Base-by-base conservation (phyloP, 2,329 filamentous ascomycete genomes). In the Microcyclospora tardicrescens region DNA sequence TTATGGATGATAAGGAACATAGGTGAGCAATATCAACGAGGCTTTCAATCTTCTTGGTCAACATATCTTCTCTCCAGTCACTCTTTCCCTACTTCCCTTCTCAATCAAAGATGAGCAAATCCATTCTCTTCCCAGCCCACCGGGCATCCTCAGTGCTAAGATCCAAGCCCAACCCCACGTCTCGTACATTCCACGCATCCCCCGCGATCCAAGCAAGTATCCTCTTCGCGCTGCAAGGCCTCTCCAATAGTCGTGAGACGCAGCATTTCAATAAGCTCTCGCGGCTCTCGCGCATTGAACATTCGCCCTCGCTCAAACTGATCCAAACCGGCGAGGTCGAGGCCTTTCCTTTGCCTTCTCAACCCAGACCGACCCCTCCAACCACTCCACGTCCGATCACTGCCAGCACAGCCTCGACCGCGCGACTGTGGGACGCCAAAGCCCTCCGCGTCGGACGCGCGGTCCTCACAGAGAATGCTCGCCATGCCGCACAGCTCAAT, bases 261-360 rank as follows among this genome's bases (percentile, higher is more conserved):
- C 51, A 54, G 34, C 52, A 57, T 44, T 52, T 57, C 44, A 52
- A 49, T 46, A 55, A 54, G 35, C 33, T 54, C 32, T 50, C 54
- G 28, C 40, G 40, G 6, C 51, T 57, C 11, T 29, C 45, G 5
- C 49, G 53, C 16, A 43, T 48, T 36, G 53, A 56, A 37, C 54
- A 57, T 38, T 51, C 47, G n/a, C 54, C 54, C 1, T 37, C 45
- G 2, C 46, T 57, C 12, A 51, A 55, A 28, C 44, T 57, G 29
- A 56, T 57, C 42, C 40, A 56, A 33, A 47, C 46, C 8, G 51
- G 52, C 43, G 54, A 55, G 38, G 44, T 57, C 35, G 42, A 54
- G 14, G 46, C 50, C 2, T 52, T 40, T 30, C 44, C 47, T 1
- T 32, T 44, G 2, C 46, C 50, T 10, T 24, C 36, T 3, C 42